These are phyloP conservation scores for Eucalyptus lansdowneana DNA, from an alignment of 345 rosid species.

Conservation along the genomic window DNA sequence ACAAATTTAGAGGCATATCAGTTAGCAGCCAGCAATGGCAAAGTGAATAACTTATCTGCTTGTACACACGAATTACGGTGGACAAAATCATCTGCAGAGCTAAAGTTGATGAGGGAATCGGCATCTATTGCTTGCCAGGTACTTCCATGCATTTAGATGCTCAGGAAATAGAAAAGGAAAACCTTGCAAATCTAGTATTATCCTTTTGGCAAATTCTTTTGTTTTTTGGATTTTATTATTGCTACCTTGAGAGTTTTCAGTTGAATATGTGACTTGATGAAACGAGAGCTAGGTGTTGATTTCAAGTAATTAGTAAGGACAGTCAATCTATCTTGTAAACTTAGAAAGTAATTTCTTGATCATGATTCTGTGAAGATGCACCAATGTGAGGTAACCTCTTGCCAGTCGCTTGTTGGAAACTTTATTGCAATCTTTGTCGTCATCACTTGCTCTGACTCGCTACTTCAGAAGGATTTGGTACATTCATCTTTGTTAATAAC, in stretches of 20 bases:
- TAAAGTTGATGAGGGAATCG: conserved; percentile 85
- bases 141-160: neutral
- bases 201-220: neutral
- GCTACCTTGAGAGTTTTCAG: neutral
- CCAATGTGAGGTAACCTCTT: neutral
- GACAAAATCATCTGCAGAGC: conserved; percentile 82
- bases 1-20: conserved; percentile 61
- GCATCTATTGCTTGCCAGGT: conserved; percentile 98
- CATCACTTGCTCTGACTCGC: neutral
- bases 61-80: conserved; percentile 66
- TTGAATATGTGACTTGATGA: neutral
- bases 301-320: neutral
- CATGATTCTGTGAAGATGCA: neutral
- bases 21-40: conserved; percentile 28
- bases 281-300: neutral
- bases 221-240: neutral
- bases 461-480: neutral
- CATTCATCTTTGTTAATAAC: neutral
- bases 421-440: neutral
- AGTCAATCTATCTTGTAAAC: neutral
- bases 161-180: neutral
- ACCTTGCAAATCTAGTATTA: neutral
- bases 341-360: neutral
- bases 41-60: conserved; percentile 51
- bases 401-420: neutral